These are phyloP conservation scores for Crassisporium funariophilum DNA, from an alignment of 768 basidiomycete species.

Conservation along the genomic window DNA sequence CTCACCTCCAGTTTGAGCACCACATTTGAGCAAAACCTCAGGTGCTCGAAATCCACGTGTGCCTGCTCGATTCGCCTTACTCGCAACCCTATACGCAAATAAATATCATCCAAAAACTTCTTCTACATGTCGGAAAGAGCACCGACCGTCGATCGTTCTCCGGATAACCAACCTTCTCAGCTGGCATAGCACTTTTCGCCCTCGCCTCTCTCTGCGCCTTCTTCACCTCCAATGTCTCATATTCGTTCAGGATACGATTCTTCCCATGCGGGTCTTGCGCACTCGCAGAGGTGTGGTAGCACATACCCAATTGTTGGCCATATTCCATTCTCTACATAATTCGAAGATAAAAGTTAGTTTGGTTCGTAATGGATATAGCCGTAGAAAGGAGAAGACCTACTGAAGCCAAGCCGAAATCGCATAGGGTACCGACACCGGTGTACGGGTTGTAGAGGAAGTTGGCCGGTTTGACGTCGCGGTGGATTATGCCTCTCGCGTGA, in stretches of 20 bases:
- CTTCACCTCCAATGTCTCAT: slow-evolving; percentile 51
- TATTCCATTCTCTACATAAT: slow-evolving; percentile 56
- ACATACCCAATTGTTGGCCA: slow-evolving; percentile 51
- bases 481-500: slow-evolving; percentile 84
- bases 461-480: slow-evolving; percentile 97
- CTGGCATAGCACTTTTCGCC: slow-evolving; percentile 47
- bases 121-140: too few relatives aligned
- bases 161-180: slow-evolving; percentile 78
- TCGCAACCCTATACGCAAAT: slow-evolving; percentile 54
- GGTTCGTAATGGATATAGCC: background rate
- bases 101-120: too few relatives aligned
- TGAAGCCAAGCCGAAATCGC: slow-evolving; percentile 95
- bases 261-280: slow-evolving; percentile 70
- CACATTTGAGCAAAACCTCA: slow-evolving; percentile 93
- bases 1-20: slow-evolving; percentile 88
- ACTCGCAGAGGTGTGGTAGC: slow-evolving; percentile 77
- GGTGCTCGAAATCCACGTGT: slow-evolving; percentile 97
- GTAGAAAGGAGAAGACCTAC: slow-evolving; percentile 46
- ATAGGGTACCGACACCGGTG: slow-evolving; percentile 81
- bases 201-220: slow-evolving; percentile 63
- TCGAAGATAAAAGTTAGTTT: background rate
- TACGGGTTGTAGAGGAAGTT: slow-evolving; percentile 94
- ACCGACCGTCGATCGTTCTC: slow-evolving; percentile 72
- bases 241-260: slow-evolving; percentile 42
- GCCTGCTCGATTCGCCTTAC: slow-evolving; percentile 95